Percentiles rank a stretch among this genome's conserved stretches.
Evolutionary conservation across 139 green algal species (phyloP).

Genomic region (Micromonas commoda): DNA sequence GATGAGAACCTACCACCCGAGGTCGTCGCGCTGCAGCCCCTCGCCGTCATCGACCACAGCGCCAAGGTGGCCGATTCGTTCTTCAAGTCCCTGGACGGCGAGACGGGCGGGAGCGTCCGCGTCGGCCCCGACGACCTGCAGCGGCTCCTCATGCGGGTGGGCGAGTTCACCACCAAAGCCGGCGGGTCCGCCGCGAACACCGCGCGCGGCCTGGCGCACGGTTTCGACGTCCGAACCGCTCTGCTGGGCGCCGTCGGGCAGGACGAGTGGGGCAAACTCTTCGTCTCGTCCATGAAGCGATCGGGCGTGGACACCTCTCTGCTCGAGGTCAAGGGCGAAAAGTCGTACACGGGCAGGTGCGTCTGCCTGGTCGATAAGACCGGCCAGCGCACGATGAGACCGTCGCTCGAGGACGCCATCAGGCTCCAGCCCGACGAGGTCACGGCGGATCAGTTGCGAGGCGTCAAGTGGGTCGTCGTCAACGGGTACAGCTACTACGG

Average conservation of each 20-base stretch:
- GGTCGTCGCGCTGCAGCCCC: constrained; percentile 11
- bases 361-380: constrained; percentile 12
- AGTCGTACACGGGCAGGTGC: constrained; percentile 10
- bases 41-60: constrained; percentile 7
- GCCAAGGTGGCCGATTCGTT: background rate
- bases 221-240: constrained; percentile 32
- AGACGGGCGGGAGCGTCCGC: background rate
- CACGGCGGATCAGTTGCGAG: constrained; percentile 32
- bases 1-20: background rate
- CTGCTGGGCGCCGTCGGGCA: constrained; percentile 39
- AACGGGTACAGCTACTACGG: constrained; percentile 50
- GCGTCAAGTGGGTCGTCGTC: constrained; percentile 42
- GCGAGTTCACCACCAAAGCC: constrained; percentile 48
- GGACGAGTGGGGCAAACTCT: constrained; percentile 54
- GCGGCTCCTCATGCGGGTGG: constrained; percentile 37
- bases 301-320: constrained; percentile 37
- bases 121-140: background rate
- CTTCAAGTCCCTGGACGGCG: background rate
- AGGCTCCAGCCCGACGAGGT: constrained; percentile 33
- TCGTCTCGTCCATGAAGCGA: constrained; percentile 42
- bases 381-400: constrained; percentile 58
- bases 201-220: constrained; percentile 35
- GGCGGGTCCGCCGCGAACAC: constrained; percentile 48
- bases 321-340: background rate
- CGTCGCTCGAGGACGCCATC: constrained; percentile 50